Conservation (phyloP, 129 eudicot species). For the Escallonia rubra region DNA sequence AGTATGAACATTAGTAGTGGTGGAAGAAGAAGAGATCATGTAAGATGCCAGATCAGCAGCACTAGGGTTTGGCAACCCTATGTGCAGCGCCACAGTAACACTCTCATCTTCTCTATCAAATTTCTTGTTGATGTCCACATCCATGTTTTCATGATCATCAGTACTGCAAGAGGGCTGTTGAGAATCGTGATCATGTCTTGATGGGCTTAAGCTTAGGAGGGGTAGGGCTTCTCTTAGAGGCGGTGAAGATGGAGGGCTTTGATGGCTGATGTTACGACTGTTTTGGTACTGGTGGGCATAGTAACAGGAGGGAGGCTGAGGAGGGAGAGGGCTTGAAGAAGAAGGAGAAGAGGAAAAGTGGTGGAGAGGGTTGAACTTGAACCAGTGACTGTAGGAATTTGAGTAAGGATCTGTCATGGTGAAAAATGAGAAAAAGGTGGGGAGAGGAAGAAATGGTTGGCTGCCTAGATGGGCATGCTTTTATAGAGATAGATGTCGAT, state of each 20-base stretch:
- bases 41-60: conserved; percentile 66
- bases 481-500: conserved; percentile 21
- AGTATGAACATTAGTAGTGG: conserved; percentile 18
- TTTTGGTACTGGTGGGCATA: conserved; percentile 23
- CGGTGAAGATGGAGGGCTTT: conserved; percentile 73
- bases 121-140: conserved; percentile 17
- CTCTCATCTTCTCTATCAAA: conserved; percentile 21
- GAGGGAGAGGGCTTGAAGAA: conserved; percentile 20
- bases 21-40: neutral
- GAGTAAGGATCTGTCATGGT: conserved; percentile 74
- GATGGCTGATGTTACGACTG: conserved; percentile 10
- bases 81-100: conserved; percentile 77
- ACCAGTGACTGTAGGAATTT: conserved; percentile 64
- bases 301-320: conserved; percentile 10
- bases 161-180: conserved; percentile 20
- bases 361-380: conserved; percentile 37
- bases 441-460: conserved; percentile 11
- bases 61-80: conserved; percentile 92
- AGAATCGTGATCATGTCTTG: conserved; percentile 20
- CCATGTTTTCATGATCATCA: conserved; percentile 26
- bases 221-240: conserved; percentile 89
- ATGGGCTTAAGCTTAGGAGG: conserved; percentile 56
- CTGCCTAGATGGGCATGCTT: conserved; percentile 23
- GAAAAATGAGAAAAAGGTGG: conserved; percentile 15
- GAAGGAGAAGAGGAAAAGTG: conserved; percentile 21